Base-by-base conservation (phyloP, 2,329 filamentous ascomycete genomes). In the Aspergillus sp. region DNA sequence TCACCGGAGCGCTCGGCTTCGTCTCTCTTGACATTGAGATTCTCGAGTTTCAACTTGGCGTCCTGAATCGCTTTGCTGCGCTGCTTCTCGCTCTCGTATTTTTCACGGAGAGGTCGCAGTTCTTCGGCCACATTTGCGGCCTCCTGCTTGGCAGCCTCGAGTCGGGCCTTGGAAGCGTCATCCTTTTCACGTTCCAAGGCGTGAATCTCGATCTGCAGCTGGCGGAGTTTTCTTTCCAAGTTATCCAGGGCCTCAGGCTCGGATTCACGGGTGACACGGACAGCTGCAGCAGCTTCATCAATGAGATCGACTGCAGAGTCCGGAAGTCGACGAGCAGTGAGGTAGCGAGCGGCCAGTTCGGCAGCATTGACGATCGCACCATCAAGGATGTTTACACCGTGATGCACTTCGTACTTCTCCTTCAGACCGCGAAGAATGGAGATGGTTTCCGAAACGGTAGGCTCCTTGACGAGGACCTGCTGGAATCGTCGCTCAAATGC, bases 401-500 rank as follows among this genome's bases (percentile, higher is more conserved):
- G 94, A 73, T 99, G 94, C 46, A 95, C 90, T 76, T 99, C 94
- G 75, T 97, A 99, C 70, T 91, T 90, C 72, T 97, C 93, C 79
- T 97, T 99, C 58, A 99, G 78, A 68, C 94, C 94, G 80, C 94
- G 90, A n/a, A 99, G 86, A 66, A 99, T 99, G 19, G 94, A 99
- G 57, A 99, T 84, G 13, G 94, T 97, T 75, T 99, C 94, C 1
- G 84, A 73, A 45, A 97, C 86, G 5, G 84, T 81, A 2, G 94
- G 94, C 70, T 99, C 94, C 76, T 96, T 96, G 71, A 97, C 93
- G 42, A 99, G 75, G 36, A 99, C 94, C 73, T 99, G 94, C 72
- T 99, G 94, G 82, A 99, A 99, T 72, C 94, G 89, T 73, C 94
- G 90, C 75, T 99, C 94, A 70, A 99, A 99, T 44, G 94, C 94